These are phyloP conservation scores for Metschnikowia sp. DNA, from an alignment of 805 yeast species.

Conservation along the genomic window DNA sequence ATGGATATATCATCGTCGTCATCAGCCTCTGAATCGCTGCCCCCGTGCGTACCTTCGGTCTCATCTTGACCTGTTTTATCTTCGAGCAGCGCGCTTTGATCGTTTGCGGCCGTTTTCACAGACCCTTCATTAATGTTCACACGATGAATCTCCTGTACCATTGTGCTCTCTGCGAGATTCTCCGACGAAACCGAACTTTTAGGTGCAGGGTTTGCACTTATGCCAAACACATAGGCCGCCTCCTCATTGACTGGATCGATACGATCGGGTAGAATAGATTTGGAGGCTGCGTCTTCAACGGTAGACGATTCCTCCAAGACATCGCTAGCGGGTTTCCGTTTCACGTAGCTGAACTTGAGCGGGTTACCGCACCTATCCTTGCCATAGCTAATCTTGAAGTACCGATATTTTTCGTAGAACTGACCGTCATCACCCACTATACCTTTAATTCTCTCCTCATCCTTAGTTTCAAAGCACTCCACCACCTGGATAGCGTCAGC, in stretches of 20 bases:
- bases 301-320: background rate
- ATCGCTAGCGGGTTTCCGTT: conserved; percentile 25
- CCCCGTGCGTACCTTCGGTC: no score
- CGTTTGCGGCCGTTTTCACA: no score
- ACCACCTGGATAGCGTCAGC: conserved; percentile 61
- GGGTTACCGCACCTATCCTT: conserved; percentile 81
- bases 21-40: conserved; percentile 21
- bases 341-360: conserved; percentile 50
- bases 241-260: conserved; percentile 24
- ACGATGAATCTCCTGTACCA: background rate
- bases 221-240: conserved; percentile 45
- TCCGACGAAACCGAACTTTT: background rate
- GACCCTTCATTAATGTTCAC: background rate
- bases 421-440: conserved; percentile 33
- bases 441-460: conserved; percentile 31
- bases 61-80: no score
- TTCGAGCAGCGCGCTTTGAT: no score
- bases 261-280: background rate
- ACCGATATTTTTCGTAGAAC: conserved; percentile 44
- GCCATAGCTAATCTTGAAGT: conserved; percentile 63
- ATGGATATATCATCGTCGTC: conserved; percentile 39
- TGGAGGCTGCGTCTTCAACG: background rate
- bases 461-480: conserved; percentile 46
- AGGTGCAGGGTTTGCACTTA: conserved; percentile 21
- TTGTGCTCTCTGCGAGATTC: conserved; percentile 6